phyloP scores from a whole-genome alignment of 2,329 filamentous ascomycete genomes.

The Trichothecium sympodiale region DNA sequence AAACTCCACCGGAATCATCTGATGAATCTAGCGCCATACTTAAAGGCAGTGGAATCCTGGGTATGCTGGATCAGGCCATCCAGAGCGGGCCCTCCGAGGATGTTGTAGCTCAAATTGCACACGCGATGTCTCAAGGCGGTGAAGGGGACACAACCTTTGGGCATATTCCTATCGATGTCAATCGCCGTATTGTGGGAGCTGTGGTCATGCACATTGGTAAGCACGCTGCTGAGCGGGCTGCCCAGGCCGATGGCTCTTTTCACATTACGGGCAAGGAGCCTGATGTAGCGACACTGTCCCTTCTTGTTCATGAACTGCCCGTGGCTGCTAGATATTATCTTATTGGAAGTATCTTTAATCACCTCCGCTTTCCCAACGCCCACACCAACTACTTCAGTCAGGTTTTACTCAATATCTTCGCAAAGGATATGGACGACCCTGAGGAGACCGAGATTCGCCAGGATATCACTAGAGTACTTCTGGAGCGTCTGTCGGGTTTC shows the following conservation, averaged over 20 bases:
- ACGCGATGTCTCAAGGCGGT: constrained; percentile 54
- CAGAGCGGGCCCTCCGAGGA: constrained; percentile 57
- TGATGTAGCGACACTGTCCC: constrained; percentile 63
- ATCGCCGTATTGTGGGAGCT: constrained; percentile 64
- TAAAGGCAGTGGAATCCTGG: constrained; percentile 42
- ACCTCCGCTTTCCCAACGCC: constrained; percentile 80
- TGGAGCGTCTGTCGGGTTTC: constrained; percentile 79
- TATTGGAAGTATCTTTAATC: constrained; percentile 75
- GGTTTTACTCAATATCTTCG: constrained; percentile 75
- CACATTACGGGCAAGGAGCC: constrained; percentile 28
- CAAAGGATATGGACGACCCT: constrained; percentile 57
- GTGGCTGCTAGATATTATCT: constrained; percentile 78
- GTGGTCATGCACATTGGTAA: constrained; percentile 75
- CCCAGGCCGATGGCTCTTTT: constrained; percentile 46
- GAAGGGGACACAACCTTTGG: constrained; percentile 53
- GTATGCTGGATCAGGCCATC: constrained; percentile 47
- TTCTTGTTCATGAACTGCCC: constrained; percentile 62
- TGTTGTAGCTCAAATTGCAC: constrained; percentile 63
- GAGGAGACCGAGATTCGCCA: constrained; percentile 78
- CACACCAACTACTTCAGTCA: constrained; percentile 92
- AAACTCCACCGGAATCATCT: constrained; percentile 43
- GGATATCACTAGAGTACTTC: constrained; percentile 77
- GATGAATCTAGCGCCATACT: constrained; percentile 48
- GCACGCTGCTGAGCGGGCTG: constrained; percentile 51
- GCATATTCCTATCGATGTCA: constrained; percentile 54